Conservation (phyloP, 192 early-diverging fungal genomes). For the Tieghemiomyces parasiticus region DNA sequence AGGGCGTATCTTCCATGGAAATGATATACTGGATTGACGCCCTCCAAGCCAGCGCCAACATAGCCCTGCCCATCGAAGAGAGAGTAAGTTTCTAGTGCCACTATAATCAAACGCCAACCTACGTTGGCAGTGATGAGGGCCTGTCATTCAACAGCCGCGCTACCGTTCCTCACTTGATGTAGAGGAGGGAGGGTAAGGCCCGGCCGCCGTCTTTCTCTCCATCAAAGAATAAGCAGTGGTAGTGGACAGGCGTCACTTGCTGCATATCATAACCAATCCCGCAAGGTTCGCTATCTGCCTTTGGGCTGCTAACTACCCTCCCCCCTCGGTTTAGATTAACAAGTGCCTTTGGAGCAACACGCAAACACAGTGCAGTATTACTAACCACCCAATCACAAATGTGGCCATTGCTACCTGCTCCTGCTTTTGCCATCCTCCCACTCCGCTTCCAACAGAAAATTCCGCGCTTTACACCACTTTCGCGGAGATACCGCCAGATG, state of each 20-base stretch:
- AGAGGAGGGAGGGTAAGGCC: too few species aligned
- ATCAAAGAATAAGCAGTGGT: background rate
- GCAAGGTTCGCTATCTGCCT: background rate
- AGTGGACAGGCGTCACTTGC: background rate
- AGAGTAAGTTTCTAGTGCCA: too few species aligned
- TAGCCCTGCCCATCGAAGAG: constrained; percentile 10
- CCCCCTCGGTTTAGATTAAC: background rate
- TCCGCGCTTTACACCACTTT: constrained; percentile 5
- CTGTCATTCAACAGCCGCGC: too few species aligned
- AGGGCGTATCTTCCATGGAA: background rate
- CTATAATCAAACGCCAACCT: too few species aligned
- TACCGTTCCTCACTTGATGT: too few species aligned
- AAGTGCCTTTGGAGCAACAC: background rate
- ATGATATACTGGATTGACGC: constrained; percentile 3
- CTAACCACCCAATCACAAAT: background rate
- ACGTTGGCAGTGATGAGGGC: too few species aligned
- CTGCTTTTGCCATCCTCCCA: background rate
- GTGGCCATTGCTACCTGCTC: background rate
- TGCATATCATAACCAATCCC: background rate
- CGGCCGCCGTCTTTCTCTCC: background rate
- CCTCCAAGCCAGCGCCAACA: constrained; percentile 9
- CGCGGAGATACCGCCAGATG: background rate
- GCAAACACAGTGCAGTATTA: background rate
- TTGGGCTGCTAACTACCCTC: background rate
- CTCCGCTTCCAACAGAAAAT: background rate